Conservation (phyloP, 2,329 filamentous ascomycete genomes). For the Parastagonospora avenae region DNA sequence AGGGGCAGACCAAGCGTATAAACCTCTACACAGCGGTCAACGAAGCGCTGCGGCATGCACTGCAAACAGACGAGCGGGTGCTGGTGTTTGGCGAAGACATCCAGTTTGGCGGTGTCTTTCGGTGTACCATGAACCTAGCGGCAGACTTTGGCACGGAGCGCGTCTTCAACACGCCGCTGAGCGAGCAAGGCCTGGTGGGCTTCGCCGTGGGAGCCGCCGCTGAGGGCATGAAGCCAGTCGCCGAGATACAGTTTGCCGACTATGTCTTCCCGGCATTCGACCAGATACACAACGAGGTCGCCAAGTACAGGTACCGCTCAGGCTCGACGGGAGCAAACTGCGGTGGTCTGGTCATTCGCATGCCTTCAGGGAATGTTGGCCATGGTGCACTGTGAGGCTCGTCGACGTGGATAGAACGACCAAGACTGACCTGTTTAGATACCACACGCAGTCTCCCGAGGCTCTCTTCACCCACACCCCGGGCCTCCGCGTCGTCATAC, state of each 20-base stretch:
- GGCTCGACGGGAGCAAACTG: constrained; percentile 59
- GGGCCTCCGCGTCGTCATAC: constrained; percentile 83
- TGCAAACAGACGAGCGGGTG: constrained; percentile 82
- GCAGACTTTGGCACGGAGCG: constrained; percentile 85
- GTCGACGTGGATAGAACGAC: neutral
- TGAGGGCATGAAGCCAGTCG: constrained; percentile 89
- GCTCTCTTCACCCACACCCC: constrained; percentile 87
- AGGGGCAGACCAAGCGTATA: constrained; percentile 78
- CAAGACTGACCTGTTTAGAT: constrained; percentile 46
- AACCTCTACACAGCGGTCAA: constrained; percentile 96
- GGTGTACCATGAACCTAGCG: constrained; percentile 88
- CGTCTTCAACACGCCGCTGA: constrained; percentile 95
- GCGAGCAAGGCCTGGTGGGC: constrained; percentile 91
- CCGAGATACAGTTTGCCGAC: constrained; percentile 95
- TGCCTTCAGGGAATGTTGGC: constrained; percentile 89
- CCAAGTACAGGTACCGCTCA: constrained; percentile 81
- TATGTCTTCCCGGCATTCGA: constrained; percentile 94
- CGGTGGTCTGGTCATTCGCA: constrained; percentile 83
- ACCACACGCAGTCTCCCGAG: constrained; percentile 91
- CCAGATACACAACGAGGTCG: constrained; percentile 91
- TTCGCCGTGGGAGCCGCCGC: constrained; percentile 90
- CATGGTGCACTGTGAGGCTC: constrained; percentile 73
- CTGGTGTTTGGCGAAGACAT: constrained; percentile 96
- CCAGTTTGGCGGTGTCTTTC: constrained; percentile 94
- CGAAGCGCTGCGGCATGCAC: constrained; percentile 79